Percentiles rank a stretch among this genome's conserved stretches.
These are phyloP conservation scores for Dipodascus albidus DNA, from an alignment of 805 yeast genomes.

Conservation along the genomic window DNA sequence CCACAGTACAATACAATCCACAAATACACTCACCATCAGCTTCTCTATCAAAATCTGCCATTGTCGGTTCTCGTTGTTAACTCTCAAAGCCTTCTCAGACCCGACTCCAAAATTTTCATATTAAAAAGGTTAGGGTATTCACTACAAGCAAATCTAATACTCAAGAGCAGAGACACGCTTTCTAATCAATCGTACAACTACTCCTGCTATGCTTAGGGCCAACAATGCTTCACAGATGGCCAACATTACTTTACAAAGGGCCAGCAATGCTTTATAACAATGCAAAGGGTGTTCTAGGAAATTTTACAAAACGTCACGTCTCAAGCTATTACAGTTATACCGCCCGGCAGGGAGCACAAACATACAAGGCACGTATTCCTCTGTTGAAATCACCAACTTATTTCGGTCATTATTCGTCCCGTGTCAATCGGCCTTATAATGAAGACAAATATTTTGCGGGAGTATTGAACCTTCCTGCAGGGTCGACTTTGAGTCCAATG, in stretches of 20 bases:
- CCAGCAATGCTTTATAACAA: neutral
- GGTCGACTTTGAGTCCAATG: conserved; percentile 19
- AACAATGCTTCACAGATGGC: neutral
- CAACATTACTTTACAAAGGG: neutral
- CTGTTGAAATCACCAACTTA: conserved; percentile 55
- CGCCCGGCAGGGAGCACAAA: neutral
- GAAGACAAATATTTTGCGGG: conserved; percentile 73
- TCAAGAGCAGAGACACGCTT: too few species aligned
- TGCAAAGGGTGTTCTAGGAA: neutral
- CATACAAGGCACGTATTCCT: conserved; percentile 31
- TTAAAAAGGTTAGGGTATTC: neutral
- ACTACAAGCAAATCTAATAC: too few species aligned
- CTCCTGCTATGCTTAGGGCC: neutral
- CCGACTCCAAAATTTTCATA: neutral
- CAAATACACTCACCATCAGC: neutral
- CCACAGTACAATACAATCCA: neutral
- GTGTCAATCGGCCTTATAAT: conserved; percentile 67
- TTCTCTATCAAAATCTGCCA: conserved; percentile 1
- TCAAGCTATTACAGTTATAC: neutral
- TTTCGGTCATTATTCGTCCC: conserved; percentile 66
- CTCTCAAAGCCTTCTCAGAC: neutral
- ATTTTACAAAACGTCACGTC: neutral
- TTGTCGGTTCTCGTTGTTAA: neutral
- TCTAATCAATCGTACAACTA: too few species aligned
- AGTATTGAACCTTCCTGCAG: conserved; percentile 38